These are phyloP conservation scores for Fagopyrum homotropicum DNA, from an alignment of 148 eudicot species.

Conservation along the genomic window DNA sequence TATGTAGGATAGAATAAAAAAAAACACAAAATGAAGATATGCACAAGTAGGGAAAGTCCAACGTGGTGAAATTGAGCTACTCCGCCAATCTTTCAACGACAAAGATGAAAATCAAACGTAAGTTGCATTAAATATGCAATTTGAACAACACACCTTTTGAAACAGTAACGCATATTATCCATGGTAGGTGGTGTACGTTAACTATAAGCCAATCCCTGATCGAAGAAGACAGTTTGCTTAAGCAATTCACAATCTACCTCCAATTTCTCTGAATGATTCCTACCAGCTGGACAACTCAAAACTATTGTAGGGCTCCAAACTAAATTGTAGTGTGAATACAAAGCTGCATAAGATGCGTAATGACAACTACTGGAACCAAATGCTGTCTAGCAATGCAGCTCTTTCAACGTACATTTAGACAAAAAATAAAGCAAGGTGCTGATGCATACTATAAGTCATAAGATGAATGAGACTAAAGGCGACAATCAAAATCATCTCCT, in stretches of 20 bases:
- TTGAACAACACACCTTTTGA: neutral
- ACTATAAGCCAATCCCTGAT: neutral
- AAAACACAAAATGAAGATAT: too few species aligned
- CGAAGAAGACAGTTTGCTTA: neutral
- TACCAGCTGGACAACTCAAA: neutral
- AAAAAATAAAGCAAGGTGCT: neutral
- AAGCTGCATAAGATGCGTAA: too few species aligned
- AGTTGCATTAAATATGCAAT: neutral
- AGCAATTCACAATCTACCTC: neutral
- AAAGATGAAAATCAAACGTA: neutral
- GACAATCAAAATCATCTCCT: too few species aligned
- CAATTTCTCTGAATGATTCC: neutral
- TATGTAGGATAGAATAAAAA: too few species aligned
- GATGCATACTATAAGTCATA: too few species aligned
- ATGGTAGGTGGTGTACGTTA: neutral
- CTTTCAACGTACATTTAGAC: neutral
- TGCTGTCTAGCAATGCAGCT: too few species aligned
- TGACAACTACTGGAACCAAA: too few species aligned
- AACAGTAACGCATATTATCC: neutral
- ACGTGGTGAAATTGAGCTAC: neutral
- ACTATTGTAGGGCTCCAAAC: too few species aligned
- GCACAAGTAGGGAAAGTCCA: conserved; percentile 2
- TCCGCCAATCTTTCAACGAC: neutral
- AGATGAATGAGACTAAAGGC: too few species aligned
- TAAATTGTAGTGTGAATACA: too few species aligned